Percentiles rank a stretch among this genome's conserved stretches.
Evolutionary conservation across 2,329 filamentous ascomycete genomes (phyloP).

Genomic region (Phaeosphaeriaceae sp.): DNA sequence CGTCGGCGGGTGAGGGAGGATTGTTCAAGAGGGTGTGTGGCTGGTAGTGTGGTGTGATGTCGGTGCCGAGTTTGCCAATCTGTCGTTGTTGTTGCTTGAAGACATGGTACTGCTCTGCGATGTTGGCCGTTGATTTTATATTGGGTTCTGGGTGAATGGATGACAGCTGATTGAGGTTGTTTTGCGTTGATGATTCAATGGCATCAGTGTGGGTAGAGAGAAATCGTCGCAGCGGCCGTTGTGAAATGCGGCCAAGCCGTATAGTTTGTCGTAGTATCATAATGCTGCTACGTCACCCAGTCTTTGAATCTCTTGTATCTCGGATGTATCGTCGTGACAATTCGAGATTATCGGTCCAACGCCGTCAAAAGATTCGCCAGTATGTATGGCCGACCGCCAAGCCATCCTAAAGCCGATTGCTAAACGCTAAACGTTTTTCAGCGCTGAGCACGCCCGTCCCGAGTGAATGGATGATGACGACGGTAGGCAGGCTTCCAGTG

Average conservation of each 20-base stretch:
- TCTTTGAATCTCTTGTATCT: too few species aligned
- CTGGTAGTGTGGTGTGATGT: constrained; percentile 62
- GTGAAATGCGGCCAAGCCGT: constrained; percentile 7
- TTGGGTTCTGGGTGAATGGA: constrained; percentile 43
- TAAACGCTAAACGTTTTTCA: too few species aligned
- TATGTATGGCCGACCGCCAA: too few species aligned
- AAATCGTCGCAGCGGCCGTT: constrained; percentile 31
- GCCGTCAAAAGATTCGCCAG: too few species aligned
- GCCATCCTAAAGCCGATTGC: too few species aligned
- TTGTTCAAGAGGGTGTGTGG: constrained; percentile 71
- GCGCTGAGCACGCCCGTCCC: too few species aligned
- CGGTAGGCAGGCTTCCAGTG: too few species aligned
- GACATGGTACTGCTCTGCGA: constrained; percentile 50
- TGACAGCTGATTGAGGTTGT: constrained; percentile 36
- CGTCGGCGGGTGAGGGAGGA: constrained; percentile 77
- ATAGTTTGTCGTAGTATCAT: constrained; percentile 26
- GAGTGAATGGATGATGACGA: too few species aligned
- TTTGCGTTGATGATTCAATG: constrained; percentile 39
- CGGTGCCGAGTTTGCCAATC: constrained; percentile 47
- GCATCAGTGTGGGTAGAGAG: constrained; percentile 42
- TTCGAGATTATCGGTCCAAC: too few species aligned
- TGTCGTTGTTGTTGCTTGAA: constrained; percentile 31
- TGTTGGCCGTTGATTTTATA: constrained; percentile 17
- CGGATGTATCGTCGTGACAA: too few species aligned
- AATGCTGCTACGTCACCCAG: background rate